These are phyloP conservation scores for Boletus pseudopeckii DNA, from an alignment of 768 basidiomycete species.

Conservation along the genomic window DNA sequence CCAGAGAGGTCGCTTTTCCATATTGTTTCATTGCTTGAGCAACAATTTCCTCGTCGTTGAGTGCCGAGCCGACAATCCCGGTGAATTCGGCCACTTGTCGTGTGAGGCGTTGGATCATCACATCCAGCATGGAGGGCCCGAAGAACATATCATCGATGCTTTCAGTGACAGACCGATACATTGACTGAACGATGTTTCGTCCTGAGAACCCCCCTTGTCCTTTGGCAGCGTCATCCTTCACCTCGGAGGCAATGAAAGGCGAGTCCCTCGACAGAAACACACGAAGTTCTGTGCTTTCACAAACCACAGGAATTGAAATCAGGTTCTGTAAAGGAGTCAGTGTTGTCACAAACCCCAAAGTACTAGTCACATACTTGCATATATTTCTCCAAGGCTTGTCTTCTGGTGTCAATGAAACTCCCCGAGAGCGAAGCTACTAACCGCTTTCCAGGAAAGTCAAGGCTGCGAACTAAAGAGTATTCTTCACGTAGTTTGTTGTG, in stretches of 20 bases:
- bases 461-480: conserved; percentile 56
- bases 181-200: conserved; percentile 73
- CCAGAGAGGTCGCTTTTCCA: conserved; percentile 62
- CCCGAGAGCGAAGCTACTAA: conserved; percentile 83
- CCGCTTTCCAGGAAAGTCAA: conserved; percentile 94
- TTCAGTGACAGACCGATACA: conserved; percentile 90
- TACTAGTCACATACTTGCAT: conserved; percentile 57
- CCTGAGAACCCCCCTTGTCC: conserved; percentile 54
- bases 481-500: conserved; percentile 82
- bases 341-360: too few relatives aligned
- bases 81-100: conserved; percentile 87
- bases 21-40: conserved; percentile 73
- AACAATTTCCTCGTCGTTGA: conserved; percentile 83
- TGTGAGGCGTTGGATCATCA: conserved; percentile 87
- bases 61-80: conserved; percentile 73
- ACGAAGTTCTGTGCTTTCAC: conserved; percentile 78
- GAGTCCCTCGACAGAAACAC: conserved; percentile 86
- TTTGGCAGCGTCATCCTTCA: conserved; percentile 39
- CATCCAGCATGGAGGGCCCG: conserved; percentile 92
- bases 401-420: conserved; percentile 82
- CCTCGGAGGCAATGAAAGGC: conserved; percentile 66
- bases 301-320: conserved; percentile 69
- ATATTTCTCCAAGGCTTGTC: conserved; percentile 81
- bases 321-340: conserved; percentile 49
- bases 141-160: conserved; percentile 98